Base-by-base conservation (phyloP, 805 yeast genomes). In the Naumovozyma dairenensis region DNA sequence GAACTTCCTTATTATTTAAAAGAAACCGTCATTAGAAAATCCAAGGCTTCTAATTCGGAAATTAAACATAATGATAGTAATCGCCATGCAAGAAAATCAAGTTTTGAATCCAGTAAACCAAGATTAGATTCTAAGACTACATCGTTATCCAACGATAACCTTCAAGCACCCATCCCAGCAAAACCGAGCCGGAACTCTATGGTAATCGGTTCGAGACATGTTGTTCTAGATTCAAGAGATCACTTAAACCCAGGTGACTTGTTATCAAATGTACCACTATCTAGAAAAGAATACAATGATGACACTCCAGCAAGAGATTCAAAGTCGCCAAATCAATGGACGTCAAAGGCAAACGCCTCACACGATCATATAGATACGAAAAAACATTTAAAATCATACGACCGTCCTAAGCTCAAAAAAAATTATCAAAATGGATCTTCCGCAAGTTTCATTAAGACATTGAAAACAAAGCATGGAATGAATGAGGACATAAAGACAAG, bases 191-290 rank as follows among this genome's bases (percentile, higher is more conserved):
- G n/a, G 8, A 24, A 24, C 13, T 24, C 26, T 6, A 12, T 24
- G 6, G 13, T 24, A 24, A 10, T 24, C 8, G 42, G 50, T 25
- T 68, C 76, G 2, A 60, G 71, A 36, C 71, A 71, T 42, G 71
- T 72, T 25, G 71, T 59, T 4, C 57, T 80, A 22, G 72, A 69
- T 17, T 66, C 81, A 2, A 61, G 77, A 32, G 68, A 71, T 34
- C 59, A 71, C 4, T 62, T 77, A 13, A 84, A 80, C 48, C 94
- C 95, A 0, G 95, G 95, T 19, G 94, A 85, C 51, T 63, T 86
- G 33, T 59, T 86, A 8, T 80, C 94, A 0, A 81, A 80, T 35
- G 94, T 79, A 1, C 92, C 94, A 1, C 53, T 81, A 6, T 67
- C 79, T 2, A 60, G 79, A 34, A 53, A 45, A 27, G 51, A 45